phyloP scores from a whole-genome alignment of 2,329 filamentous ascomycete genomes.

The Zymoseptoria pseudotritici region DNA sequence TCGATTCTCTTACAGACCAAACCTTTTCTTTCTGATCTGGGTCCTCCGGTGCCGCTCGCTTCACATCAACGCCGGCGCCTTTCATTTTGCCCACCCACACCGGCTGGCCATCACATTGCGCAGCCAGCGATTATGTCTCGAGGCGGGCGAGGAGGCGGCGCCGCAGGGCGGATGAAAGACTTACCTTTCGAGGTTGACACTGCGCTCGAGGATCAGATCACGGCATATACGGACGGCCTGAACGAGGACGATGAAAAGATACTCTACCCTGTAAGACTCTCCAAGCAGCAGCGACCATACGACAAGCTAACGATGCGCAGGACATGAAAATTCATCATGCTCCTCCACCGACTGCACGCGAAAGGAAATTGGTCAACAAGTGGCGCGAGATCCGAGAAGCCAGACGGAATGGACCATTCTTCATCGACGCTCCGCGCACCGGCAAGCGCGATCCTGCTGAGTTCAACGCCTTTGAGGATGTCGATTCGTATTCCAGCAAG shows the following conservation, averaged over 20 bases:
- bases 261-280: conserved; percentile 14
- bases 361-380: conserved; percentile 8
- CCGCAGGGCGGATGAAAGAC: conserved; percentile 8
- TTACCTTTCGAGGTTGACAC: conserved; percentile 16
- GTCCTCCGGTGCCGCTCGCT: not conserved
- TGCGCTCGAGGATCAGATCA: conserved; percentile 16
- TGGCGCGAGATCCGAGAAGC: conserved; percentile 9
- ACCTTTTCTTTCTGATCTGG: too few species aligned
- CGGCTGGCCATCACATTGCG: not conserved
- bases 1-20: too few species aligned
- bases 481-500: conserved; percentile 36
- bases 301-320: not conserved
- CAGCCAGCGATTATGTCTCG: not conserved
- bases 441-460: conserved; percentile 45
- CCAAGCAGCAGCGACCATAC: not conserved
- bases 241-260: conserved; percentile 11
- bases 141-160: conserved; percentile 8
- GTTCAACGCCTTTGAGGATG: conserved; percentile 49
- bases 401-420: conserved; percentile 16
- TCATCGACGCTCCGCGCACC: conserved; percentile 19
- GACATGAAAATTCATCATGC: conserved; percentile 5
- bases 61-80: not conserved
- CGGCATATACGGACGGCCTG: conserved; percentile 5
- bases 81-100: not conserved
- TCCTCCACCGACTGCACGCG: conserved; percentile 8